phyloP scores from a whole-genome alignment of 78 protist species.

The Thecamonas trahens region DNA sequence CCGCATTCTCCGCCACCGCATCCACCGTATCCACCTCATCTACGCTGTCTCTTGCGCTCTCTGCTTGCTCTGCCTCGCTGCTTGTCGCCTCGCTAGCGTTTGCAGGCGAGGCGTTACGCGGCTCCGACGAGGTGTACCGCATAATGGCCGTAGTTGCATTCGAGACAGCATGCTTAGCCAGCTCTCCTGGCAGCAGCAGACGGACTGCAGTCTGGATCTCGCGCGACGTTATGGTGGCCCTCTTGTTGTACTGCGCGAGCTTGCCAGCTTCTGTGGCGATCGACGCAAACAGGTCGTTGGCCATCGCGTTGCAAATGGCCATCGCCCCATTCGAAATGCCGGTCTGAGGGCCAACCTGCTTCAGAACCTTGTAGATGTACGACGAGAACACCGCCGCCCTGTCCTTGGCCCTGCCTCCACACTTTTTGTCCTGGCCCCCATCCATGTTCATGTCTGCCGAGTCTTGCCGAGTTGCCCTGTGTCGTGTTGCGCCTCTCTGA shows the following conservation, averaged over 20 bases:
- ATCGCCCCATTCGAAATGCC: constrained; percentile 77
- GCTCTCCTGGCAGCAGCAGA: constrained; percentile 85
- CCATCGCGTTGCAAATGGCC: constrained; percentile 77
- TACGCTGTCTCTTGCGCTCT: constrained; percentile 4
- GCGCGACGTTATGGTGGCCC: constrained; percentile 61
- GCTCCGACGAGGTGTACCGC: constrained; percentile 57
- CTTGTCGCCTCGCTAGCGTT: neutral
- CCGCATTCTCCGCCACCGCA: too few species aligned
- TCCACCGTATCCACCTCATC: neutral
- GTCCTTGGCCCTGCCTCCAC: too few species aligned
- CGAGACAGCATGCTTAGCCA: constrained; percentile 89
- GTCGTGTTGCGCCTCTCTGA: too few species aligned
- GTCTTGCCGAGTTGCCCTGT: too few species aligned
- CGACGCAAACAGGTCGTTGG: constrained; percentile 77
- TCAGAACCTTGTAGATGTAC: constrained; percentile 75
- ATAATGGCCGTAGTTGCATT: constrained; percentile 88
- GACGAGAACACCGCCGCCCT: constrained; percentile 36
- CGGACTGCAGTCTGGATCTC: constrained; percentile 88
- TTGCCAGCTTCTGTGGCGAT: constrained; percentile 75
- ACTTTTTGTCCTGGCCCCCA: too few species aligned
- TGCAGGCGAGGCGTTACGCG: neutral
- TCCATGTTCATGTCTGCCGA: too few species aligned
- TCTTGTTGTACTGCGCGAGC: constrained; percentile 72
- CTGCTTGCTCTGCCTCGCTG: constrained; percentile 20
- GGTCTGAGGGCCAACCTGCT: constrained; percentile 72